Conservation (phyloP, 1,284 basidiomycete genomes). For the Boletus coffeatus region DNA sequence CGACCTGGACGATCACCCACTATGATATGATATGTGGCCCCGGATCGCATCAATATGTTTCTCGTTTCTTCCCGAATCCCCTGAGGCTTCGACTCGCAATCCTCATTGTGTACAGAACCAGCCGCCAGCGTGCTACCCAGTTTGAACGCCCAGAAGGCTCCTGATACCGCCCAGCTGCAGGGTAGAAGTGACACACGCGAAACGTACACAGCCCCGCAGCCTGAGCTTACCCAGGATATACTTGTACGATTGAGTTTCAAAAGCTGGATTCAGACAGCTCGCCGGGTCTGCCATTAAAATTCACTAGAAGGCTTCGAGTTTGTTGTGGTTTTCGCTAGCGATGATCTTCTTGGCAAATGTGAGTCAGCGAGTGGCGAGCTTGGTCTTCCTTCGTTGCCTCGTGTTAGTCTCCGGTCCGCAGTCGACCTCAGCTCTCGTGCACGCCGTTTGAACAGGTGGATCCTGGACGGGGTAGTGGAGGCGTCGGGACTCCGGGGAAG, state of each 20-base stretch:
- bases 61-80: background rate
- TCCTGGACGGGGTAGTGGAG: slow-evolving; percentile 22
- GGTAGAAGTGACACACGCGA: slow-evolving; percentile 2
- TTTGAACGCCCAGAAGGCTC: background rate
- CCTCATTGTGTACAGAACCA: background rate
- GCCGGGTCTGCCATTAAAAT: background rate
- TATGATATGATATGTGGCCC: background rate
- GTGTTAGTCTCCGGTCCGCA: slow-evolving; percentile 7
- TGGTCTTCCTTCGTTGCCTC: slow-evolving; percentile 9
- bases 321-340: slow-evolving; percentile 6
- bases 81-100: background rate
- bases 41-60: background rate
- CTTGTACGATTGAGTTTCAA: background rate
- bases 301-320: background rate
- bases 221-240: background rate
- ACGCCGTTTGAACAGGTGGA: slow-evolving; percentile 27
- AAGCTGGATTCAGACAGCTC: background rate
- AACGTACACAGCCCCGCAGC: slow-evolving; percentile 16
- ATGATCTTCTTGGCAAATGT: slow-evolving; percentile 7
- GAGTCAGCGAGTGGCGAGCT: slow-evolving; percentile 10
- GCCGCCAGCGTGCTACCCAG: background rate
- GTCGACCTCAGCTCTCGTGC: slow-evolving; percentile 27
- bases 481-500: slow-evolving; percentile 34
- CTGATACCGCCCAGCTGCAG: background rate
- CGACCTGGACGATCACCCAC: background rate